Percentiles rank a stretch among this genome's conserved stretches.
Conservation (phyloP, 2,329 filamentous ascomycete species). For the Botrytis medusae region DNA sequence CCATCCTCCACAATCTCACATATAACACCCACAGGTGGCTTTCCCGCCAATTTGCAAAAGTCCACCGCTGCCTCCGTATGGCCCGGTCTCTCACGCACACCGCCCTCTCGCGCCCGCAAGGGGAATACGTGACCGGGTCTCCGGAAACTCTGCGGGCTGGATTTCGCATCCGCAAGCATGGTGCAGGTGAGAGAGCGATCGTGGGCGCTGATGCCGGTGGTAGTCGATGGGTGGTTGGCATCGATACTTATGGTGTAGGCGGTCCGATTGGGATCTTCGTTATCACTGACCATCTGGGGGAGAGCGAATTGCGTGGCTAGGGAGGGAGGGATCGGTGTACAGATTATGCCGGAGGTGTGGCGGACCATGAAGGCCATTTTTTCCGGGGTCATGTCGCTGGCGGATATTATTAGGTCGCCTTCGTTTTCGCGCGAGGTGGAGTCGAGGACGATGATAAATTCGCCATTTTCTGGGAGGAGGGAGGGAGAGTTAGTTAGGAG, state of each 20-base stretch:
- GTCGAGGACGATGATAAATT: slow-evolving; percentile 96
- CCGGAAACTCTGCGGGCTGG: slow-evolving; percentile 60
- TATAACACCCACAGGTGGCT: slow-evolving; percentile 75
- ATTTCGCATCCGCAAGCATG: slow-evolving; percentile 67
- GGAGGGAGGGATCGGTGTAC: slow-evolving; percentile 73
- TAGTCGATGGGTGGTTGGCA: slow-evolving; percentile 67
- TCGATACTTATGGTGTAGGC: slow-evolving; percentile 94
- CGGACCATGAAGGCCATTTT: slow-evolving; percentile 98
- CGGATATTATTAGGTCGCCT: slow-evolving; percentile 95
- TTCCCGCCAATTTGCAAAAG: slow-evolving; percentile 82
- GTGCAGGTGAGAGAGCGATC: slow-evolving; percentile 83
- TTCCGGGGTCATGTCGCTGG: slow-evolving; percentile 75
- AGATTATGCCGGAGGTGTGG: slow-evolving; percentile 86
- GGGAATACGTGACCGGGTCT: slow-evolving; percentile 90
- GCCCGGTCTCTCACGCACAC: slow-evolving; percentile 74
- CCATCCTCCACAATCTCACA: slow-evolving; percentile 90
- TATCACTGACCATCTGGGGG: slow-evolving; percentile 79
- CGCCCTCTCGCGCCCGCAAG: slow-evolving; percentile 73
- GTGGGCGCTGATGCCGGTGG: slow-evolving; percentile 86
- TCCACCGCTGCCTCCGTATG: slow-evolving; percentile 95
- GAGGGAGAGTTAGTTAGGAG: slow-evolving; percentile 21
- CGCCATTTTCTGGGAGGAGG: slow-evolving; percentile 61
- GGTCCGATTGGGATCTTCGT: slow-evolving; percentile 81
- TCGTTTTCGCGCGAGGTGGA: slow-evolving; percentile 93
- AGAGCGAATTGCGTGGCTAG: slow-evolving; percentile 72